A percentile compares a stretch with the other conserved stretches of the same genome.
Conservation (phyloP, 2,329 filamentous ascomycete species). For the Metarhizium rileyi region DNA sequence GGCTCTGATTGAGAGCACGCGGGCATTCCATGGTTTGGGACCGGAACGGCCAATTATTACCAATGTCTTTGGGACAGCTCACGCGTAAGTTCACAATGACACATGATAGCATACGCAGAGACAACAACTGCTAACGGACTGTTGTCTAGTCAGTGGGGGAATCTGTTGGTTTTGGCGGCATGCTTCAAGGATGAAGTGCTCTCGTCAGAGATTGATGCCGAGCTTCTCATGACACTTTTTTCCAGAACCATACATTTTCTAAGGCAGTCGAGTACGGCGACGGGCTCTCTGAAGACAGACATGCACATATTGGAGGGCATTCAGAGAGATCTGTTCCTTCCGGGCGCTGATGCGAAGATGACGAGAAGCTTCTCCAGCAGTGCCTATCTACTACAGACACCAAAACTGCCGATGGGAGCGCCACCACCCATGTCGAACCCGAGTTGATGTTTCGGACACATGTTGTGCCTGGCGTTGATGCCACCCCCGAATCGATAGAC, state of each 20-base stretch:
- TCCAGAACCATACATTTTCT: constrained; percentile 70
- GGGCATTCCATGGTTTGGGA: constrained; percentile 61
- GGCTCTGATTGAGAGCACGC: constrained; percentile 75
- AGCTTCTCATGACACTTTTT: constrained; percentile 51
- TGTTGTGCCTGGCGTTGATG: neutral
- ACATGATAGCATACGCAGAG: neutral
- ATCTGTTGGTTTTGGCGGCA: constrained; percentile 81
- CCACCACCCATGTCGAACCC: constrained; percentile 5
- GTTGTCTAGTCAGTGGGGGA: constrained; percentile 77
- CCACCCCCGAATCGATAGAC: neutral
- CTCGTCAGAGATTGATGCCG: constrained; percentile 43
- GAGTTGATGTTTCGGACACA: neutral
- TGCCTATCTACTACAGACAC: constrained; percentile 18
- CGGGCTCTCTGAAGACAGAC: constrained; percentile 66
- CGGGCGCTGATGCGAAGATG: constrained; percentile 17
- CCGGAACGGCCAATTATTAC: constrained; percentile 70
- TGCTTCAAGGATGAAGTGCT: constrained; percentile 61
- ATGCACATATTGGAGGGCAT: constrained; percentile 59
- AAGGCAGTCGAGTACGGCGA: constrained; percentile 56
- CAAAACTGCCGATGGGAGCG: constrained; percentile 11
- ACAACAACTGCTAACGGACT: constrained; percentile 7
- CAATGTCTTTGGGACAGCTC: constrained; percentile 92
- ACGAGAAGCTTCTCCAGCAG: constrained; percentile 35
- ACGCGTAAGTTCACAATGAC: constrained; percentile 61
- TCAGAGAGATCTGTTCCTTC: constrained; percentile 32